Conservation (phyloP, 495 filamentous ascomycete species). For the Amphirosellinia nigrospora region DNA sequence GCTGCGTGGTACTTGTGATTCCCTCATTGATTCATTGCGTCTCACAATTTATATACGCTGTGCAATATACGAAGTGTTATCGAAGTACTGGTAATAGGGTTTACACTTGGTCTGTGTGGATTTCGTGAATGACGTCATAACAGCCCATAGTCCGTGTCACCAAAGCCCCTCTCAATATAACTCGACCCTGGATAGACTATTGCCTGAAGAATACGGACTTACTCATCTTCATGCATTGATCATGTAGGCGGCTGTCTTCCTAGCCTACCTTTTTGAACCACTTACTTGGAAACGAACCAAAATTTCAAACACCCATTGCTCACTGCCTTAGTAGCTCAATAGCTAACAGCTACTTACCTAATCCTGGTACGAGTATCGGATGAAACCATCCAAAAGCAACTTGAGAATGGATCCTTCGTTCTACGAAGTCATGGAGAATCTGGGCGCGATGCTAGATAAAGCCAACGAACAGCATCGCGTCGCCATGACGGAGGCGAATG, state of each 20-base stretch:
- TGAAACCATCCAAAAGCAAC: neutral
- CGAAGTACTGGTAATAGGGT: neutral
- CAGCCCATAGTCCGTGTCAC: neutral
- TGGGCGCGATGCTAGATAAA: slow-evolving; percentile 16
- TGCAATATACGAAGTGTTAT: neutral
- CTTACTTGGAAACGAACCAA: neutral
- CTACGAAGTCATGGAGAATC: slow-evolving; percentile 21
- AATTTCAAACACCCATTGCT: neutral
- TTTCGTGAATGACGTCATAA: neutral
- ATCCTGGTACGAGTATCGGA: neutral
- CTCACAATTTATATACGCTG: neutral
- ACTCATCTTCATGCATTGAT: neutral
- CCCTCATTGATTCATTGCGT: neutral
- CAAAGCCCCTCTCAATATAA: neutral
- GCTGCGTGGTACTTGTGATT: too few species aligned
- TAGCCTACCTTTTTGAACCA: neutral
- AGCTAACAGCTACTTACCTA: neutral
- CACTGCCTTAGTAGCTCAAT: neutral
- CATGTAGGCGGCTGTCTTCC: slow-evolving; percentile 9
- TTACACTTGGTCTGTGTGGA: neutral
- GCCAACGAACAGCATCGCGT: slow-evolving; percentile 26
- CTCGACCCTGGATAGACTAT: neutral
- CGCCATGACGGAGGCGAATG: slow-evolving; percentile 26
- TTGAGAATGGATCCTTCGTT: slow-evolving; percentile 24
- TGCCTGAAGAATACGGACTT: neutral